These are phyloP conservation scores for Starmerella apis DNA, from an alignment of 805 yeast species.

Conservation along the genomic window DNA sequence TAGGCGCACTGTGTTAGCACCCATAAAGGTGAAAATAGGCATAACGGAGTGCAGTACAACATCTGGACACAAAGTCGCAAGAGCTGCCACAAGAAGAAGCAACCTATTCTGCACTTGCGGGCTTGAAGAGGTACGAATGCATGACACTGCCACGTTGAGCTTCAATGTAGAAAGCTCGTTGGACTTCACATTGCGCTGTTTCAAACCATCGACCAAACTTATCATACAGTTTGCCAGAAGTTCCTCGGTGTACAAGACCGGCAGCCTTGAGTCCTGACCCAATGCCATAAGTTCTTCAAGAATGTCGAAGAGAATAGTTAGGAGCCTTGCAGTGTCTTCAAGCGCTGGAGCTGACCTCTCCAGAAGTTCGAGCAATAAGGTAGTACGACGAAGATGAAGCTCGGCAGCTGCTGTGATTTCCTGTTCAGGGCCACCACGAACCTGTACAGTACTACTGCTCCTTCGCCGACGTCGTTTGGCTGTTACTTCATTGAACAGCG, in stretches of 20 bases:
- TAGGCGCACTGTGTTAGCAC: slow-evolving; percentile 91
- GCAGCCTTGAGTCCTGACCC: slow-evolving; percentile 83
- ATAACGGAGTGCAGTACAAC: slow-evolving; percentile 87
- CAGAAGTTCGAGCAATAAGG: slow-evolving; percentile 67
- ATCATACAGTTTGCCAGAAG: slow-evolving; percentile 79
- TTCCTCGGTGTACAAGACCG: slow-evolving; percentile 85
- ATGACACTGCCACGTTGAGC: slow-evolving; percentile 82
- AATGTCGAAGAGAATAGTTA: slow-evolving; percentile 32
- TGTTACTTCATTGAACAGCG: slow-evolving; percentile 20
- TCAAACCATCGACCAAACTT: slow-evolving; percentile 44
- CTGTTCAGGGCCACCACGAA: slow-evolving; percentile 34
- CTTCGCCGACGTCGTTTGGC: slow-evolving; percentile 59
- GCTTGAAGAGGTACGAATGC: slow-evolving; percentile 77
- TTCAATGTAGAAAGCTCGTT: slow-evolving; percentile 53
- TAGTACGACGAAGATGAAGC: slow-evolving; percentile 62
- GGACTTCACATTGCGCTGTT: slow-evolving; percentile 9
- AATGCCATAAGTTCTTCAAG: slow-evolving; percentile 42
- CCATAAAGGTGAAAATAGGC: slow-evolving; percentile 99
- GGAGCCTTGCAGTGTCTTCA: slow-evolving; percentile 22
- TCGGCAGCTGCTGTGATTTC: slow-evolving; percentile 68
- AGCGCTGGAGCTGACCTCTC: slow-evolving; percentile 36
- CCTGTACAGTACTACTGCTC: slow-evolving; percentile 59
- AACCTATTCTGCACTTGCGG: slow-evolving; percentile 92
- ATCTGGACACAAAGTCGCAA: slow-evolving; percentile 85
- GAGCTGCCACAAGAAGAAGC: slow-evolving; percentile 70